Evolutionary conservation across 176 grass and related monocot species (phyloP).

Genomic region (Juncus effusus): DNA sequence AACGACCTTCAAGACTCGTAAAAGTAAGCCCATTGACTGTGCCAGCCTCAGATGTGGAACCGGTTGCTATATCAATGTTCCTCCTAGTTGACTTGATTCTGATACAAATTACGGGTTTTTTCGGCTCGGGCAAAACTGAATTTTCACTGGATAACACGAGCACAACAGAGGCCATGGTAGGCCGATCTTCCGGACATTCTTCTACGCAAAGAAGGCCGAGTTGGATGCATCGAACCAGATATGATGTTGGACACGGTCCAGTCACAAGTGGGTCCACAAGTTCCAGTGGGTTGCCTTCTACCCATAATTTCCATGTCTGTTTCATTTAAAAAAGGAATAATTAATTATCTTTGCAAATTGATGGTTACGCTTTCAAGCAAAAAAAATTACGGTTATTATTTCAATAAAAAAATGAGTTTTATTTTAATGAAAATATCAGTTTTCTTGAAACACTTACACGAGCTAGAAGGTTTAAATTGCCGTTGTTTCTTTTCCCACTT

Average conservation of each 20-base stretch:
- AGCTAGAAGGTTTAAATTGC: slow-evolving; percentile 34
- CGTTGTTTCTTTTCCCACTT: slow-evolving; percentile 29
- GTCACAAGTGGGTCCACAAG: slow-evolving; percentile 6
- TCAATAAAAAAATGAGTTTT: too few species aligned
- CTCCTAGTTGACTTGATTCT: background rate
- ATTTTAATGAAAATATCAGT: background rate
- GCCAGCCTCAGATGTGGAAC: too few species aligned
- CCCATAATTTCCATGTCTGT: slow-evolving; percentile 24
- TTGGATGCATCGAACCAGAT: background rate
- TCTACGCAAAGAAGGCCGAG: slow-evolving; percentile 20
- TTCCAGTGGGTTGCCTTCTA: background rate
- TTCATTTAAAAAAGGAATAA: background rate
- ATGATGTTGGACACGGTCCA: background rate
- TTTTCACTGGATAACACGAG: slow-evolving; percentile 13
- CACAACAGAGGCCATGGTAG: background rate
- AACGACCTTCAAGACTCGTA: too few species aligned
- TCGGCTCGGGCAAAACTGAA: background rate
- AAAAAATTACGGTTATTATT: too few species aligned
- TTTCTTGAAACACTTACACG: slow-evolving; percentile 34
- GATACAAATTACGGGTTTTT: slow-evolving; percentile 11
- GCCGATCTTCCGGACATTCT: slow-evolving; percentile 20
- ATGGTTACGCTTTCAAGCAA: too few species aligned
- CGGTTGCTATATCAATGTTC: background rate
- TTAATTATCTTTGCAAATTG: too few species aligned
- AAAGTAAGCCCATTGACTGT: too few species aligned